Evolutionary conservation across 2,329 filamentous ascomycete species (phyloP).

Genomic region (Aureobasidium sp.): DNA sequence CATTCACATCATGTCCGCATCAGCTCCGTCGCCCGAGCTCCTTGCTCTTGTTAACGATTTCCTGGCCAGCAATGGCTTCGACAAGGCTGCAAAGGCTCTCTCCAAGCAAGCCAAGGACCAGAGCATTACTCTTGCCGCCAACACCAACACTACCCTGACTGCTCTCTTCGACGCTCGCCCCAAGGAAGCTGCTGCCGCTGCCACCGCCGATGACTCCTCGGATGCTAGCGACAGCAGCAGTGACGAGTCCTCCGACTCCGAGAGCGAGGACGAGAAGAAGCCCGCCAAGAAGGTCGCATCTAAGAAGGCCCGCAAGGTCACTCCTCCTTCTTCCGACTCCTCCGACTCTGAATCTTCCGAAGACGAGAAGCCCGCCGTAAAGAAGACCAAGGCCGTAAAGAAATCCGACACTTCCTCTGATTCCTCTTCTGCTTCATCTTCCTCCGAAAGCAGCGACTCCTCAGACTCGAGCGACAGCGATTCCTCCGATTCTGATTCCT

Average conservation of each 20-base stretch:
- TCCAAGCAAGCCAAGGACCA: constrained; percentile 25
- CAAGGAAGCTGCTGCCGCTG: constrained; percentile 15
- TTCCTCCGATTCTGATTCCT: constrained; percentile 16
- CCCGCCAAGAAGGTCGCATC: too few species aligned
- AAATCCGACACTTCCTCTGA: constrained; percentile 13
- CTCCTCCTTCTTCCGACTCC: too few species aligned
- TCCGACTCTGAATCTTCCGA: constrained; percentile 9
- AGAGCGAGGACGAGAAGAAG: too few species aligned
- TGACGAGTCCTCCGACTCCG: constrained; percentile 2
- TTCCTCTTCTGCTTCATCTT: constrained; percentile 12
- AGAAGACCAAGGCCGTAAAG: constrained; percentile 21
- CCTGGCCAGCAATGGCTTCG: constrained; percentile 24
- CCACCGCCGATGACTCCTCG: constrained; percentile 14
- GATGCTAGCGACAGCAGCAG: constrained; percentile 15
- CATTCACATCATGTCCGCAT: neutral
- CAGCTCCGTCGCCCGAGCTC: constrained; percentile 7
- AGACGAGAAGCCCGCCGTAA: constrained; percentile 17
- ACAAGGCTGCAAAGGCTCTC: constrained; percentile 23
- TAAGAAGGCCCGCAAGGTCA: too few species aligned
- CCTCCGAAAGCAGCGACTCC: constrained; percentile 8
- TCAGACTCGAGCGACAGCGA: constrained; percentile 12
- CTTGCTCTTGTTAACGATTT: constrained; percentile 18
- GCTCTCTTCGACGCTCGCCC: constrained; percentile 20
- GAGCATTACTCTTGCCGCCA: constrained; percentile 18
- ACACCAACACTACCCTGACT: constrained; percentile 16